Percentiles rank a stretch among this genome's conserved stretches.
Evolutionary conservation across 2,329 filamentous ascomycete genomes (phyloP).

Genomic region (Epichloe gansuensis): DNA sequence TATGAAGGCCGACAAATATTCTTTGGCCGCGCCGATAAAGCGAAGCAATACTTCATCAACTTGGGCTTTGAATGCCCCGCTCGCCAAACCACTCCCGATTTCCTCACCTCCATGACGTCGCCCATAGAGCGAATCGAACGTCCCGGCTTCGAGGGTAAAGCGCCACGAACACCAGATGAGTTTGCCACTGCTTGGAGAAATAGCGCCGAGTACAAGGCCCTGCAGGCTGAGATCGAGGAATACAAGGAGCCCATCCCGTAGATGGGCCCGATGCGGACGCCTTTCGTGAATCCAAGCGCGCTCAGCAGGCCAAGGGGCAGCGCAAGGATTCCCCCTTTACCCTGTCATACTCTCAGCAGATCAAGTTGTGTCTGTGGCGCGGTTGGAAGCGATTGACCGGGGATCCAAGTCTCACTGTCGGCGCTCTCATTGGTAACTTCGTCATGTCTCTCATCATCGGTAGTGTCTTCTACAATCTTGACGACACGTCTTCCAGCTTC

Average conservation of each 20-base stretch:
- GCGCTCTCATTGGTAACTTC: constrained; percentile 58
- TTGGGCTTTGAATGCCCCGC: constrained; percentile 56
- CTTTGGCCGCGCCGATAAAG: constrained; percentile 47
- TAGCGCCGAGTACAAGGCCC: constrained; percentile 36
- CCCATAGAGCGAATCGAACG: constrained; percentile 43
- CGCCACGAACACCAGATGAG: constrained; percentile 48
- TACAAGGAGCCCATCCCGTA: constrained; percentile 43
- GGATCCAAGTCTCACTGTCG: constrained; percentile 63
- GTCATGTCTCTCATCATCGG: constrained; percentile 66
- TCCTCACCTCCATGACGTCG: constrained; percentile 58
- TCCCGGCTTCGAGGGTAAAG: constrained; percentile 42
- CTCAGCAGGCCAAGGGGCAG: constrained; percentile 43
- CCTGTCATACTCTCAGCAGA: constrained; percentile 62
- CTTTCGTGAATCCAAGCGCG: constrained; percentile 42
- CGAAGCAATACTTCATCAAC: constrained; percentile 52
- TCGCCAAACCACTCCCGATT: constrained; percentile 58
- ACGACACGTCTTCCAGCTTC: constrained; percentile 55
- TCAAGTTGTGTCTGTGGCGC: constrained; percentile 68
- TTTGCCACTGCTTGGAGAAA: constrained; percentile 47
- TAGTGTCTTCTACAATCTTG: constrained; percentile 70
- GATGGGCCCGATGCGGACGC: constrained; percentile 42
- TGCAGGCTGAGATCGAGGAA: constrained; percentile 42
- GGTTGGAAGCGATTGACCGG: constrained; percentile 66
- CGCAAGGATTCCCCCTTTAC: constrained; percentile 71
- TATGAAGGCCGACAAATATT: constrained; percentile 52